phyloP scores from a whole-genome alignment of 495 filamentous ascomycete genomes.

The Aspergillus ostianus region DNA sequence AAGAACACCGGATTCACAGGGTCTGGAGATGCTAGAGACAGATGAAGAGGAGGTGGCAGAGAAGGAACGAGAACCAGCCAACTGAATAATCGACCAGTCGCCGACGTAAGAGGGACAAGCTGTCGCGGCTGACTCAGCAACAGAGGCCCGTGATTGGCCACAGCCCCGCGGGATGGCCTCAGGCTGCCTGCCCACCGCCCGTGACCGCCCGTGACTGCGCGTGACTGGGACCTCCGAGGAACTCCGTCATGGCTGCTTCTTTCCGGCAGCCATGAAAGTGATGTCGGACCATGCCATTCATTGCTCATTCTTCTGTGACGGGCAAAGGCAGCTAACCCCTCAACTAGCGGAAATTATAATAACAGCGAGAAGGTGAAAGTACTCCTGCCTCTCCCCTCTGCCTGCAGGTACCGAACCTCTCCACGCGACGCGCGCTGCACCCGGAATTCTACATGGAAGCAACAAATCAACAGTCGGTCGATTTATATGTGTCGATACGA shows the following conservation, averaged over 20 bases:
- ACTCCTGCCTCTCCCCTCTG: neutral
- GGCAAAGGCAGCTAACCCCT: neutral
- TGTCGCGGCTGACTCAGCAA: constrained; percentile 16
- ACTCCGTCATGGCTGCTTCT: neutral
- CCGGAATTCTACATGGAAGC: neutral
- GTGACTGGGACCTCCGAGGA: neutral
- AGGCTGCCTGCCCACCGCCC: neutral
- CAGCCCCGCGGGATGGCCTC: constrained; percentile 12
- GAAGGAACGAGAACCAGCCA: constrained; percentile 15
- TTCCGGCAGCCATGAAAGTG: neutral
- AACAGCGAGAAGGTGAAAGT: no score
- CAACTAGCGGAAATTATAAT: neutral
- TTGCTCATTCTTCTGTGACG: neutral
- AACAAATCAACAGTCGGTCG: neutral
- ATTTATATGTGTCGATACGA: constrained; percentile 53
- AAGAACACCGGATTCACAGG: neutral
- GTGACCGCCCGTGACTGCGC: no score
- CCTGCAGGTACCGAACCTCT: neutral
- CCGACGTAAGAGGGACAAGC: constrained; percentile 44
- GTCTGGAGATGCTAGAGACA: constrained; percentile 13
- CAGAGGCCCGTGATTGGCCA: constrained; percentile 12
- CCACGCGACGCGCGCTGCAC: constrained; percentile 2
- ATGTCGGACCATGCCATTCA: neutral
- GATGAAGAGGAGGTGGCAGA: constrained; percentile 17
- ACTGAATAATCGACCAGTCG: constrained; percentile 12